Base-by-base conservation (phyloP, 768 basidiomycete species). In the Psilocybe tampanensis region DNA sequence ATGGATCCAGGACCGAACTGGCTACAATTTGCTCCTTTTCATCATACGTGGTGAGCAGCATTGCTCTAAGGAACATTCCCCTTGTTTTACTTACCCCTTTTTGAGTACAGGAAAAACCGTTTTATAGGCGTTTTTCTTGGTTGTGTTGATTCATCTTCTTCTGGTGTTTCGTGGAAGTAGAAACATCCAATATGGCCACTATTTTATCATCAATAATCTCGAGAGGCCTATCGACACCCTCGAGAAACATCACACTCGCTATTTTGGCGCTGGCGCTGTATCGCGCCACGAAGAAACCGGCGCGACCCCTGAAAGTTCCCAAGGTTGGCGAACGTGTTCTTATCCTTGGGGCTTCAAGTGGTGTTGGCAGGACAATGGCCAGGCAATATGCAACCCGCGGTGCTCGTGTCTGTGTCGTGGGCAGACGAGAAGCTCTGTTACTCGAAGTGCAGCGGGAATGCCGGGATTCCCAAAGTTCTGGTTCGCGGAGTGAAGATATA, bases 271-370 rank as follows among this genome's bases (percentile, higher is more conserved):
- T 70, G 2, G 63, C 65, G 1, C 50, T 72, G 1, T 66, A 64
- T 33, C 55, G 60, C 1, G 51, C 66, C 11, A 58, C 62, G n/a
- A 66, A 45, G 7, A 60, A 63, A 41, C 64, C 62, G 0, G 66
- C 54, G 39, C 76, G 81, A 26, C 67, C 67, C 2, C 50, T 58
- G 22, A 74, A 72, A 52, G 62, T 89, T 8, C 65, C 75, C 8
- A 73, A 68, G n/a, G 53, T 52, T 1, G 59, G 76, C 2, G 94
- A 96, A 67, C 84, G 92, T 0, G 88, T 95, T 6, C 69, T 97
- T 1, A 76, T 97, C 47, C 70, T 97, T 7, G 95, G 95, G 5
- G 93, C 89, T 1, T 89, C 91, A 1, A 88, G 88, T 45, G 95
- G 95, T 0, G 85, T 96, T 22, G 95, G 95, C 1, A 79, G 81